These are phyloP conservation scores for Ophiostoma sp. DNA, from an alignment of 2,329 filamentous ascomycete genomes.

Conservation along the genomic window DNA sequence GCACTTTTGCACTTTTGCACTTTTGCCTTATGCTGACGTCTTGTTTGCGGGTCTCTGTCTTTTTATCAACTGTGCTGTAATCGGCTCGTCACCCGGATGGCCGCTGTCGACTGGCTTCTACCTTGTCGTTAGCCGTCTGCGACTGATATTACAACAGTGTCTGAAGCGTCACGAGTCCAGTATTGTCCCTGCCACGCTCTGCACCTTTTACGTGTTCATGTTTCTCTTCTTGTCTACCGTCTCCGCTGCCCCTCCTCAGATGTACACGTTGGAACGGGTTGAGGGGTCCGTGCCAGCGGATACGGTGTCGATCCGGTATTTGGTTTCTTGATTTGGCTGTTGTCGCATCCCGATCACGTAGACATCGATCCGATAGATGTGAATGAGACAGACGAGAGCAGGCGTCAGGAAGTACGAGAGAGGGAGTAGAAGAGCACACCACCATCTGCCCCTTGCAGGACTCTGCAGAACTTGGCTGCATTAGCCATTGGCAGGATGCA, in stretches of 20 bases:
- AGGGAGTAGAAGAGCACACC: too few species aligned
- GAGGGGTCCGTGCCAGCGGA: constrained; percentile 1
- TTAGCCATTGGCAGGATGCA: constrained; percentile 3
- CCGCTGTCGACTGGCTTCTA: too few species aligned
- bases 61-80: too few species aligned
- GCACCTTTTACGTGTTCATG: background rate
- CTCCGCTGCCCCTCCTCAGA: background rate
- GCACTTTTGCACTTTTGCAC: background rate
- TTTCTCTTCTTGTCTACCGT: background rate
- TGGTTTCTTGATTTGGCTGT: background rate
- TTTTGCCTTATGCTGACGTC: background rate
- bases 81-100: too few species aligned
- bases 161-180: too few species aligned
- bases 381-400: background rate
- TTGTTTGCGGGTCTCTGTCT: too few species aligned
- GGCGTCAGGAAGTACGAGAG: background rate
- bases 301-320: background rate
- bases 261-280: background rate
- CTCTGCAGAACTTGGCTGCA: constrained; percentile 7
- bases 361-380: background rate
- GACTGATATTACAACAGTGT: too few species aligned
- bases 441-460: constrained; percentile 7
- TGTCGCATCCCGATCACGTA: too few species aligned
- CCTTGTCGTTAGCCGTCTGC: too few species aligned
- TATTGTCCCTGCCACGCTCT: too few species aligned